A percentile compares a stretch with the other conserved stretches of the same genome.
phyloP scores from a whole-genome alignment of 2,329 filamentous ascomycete species.

The Talaromyces sp. region DNA sequence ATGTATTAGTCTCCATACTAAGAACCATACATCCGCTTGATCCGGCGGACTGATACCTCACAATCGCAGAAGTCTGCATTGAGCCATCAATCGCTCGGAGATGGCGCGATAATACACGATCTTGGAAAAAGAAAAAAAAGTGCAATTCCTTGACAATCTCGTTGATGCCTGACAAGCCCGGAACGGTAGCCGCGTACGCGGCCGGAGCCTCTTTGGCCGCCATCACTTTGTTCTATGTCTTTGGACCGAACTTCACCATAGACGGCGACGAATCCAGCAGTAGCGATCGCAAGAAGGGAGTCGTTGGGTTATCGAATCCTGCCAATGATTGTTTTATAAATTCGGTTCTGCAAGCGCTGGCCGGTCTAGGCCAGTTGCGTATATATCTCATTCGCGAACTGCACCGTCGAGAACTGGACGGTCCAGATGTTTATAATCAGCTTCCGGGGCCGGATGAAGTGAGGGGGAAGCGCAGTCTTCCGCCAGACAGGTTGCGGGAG shows the following conservation, averaged over 20 bases:
- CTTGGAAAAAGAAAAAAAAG: too few species aligned
- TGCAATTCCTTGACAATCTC: neutral
- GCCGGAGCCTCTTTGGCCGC: constrained; percentile 93
- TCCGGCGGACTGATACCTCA: neutral
- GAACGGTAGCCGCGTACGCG: constrained; percentile 86
- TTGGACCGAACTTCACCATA: constrained; percentile 94
- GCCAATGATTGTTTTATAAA: constrained; percentile 98
- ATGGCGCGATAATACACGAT: neutral
- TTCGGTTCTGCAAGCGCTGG: constrained; percentile 87
- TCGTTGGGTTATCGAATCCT: constrained; percentile 83
- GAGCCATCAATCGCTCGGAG: neutral
- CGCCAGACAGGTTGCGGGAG: constrained; percentile 51
- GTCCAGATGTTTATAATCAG: constrained; percentile 68
- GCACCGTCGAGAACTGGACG: constrained; percentile 77
- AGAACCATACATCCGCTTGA: neutral
- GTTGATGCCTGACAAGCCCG: constrained; percentile 74
- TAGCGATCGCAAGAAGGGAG: constrained; percentile 72
- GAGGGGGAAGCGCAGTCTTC: constrained; percentile 25
- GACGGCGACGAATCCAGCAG: constrained; percentile 68
- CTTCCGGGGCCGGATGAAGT: constrained; percentile 48
- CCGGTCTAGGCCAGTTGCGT: constrained; percentile 82
- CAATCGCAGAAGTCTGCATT: constrained; percentile 1
- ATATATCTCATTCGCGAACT: constrained; percentile 90
- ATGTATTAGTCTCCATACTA: neutral
- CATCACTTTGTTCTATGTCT: constrained; percentile 93